Evolutionary conservation across 345 rosid species (phyloP).

Genomic region (Lumnitzera racemosa): DNA sequence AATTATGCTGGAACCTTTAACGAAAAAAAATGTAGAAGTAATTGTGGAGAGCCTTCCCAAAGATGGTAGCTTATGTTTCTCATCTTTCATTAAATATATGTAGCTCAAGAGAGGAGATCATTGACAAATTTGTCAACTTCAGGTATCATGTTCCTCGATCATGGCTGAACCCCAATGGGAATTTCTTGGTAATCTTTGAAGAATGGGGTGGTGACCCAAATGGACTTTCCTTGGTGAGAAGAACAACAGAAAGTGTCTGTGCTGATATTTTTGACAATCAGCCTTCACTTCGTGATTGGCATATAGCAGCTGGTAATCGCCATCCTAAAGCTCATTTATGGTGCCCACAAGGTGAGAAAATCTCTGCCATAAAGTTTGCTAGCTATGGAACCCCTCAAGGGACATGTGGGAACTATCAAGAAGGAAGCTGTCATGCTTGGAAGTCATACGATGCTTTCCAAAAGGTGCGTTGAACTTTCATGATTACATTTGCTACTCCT

Average conservation of each 20-base stretch:
- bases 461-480: slow-evolving; percentile 16
- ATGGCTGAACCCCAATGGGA: slow-evolving; percentile 31
- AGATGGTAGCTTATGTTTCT: slow-evolving; percentile 25
- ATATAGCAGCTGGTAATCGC: neutral
- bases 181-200: slow-evolving; percentile 29
- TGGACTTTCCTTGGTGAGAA: slow-evolving; percentile 23
- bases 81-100: neutral
- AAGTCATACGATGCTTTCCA: slow-evolving; percentile 34
- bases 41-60: slow-evolving; percentile 42
- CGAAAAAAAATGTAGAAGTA: slow-evolving; percentile 33
- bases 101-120: neutral
- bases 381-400: slow-evolving; percentile 63
- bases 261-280: slow-evolving; percentile 14
- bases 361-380: slow-evolving; percentile 52
- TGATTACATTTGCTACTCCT: neutral
- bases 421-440: slow-evolving; percentile 63
- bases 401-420: slow-evolving; percentile 39
- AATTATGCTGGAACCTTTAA: slow-evolving; percentile 26
- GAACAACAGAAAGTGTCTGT: slow-evolving; percentile 26
- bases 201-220: slow-evolving; percentile 32
- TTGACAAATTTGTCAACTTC: slow-evolving; percentile 2
- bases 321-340: slow-evolving; percentile 20
- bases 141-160: slow-evolving; percentile 48
- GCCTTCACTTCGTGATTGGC: slow-evolving; percentile 8
- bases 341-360: slow-evolving; percentile 54